A percentile compares a stretch with the other conserved stretches of the same genome.
phyloP scores from a whole-genome alignment of 257 asterid genomes.

The Knoxia roxburghii region DNA sequence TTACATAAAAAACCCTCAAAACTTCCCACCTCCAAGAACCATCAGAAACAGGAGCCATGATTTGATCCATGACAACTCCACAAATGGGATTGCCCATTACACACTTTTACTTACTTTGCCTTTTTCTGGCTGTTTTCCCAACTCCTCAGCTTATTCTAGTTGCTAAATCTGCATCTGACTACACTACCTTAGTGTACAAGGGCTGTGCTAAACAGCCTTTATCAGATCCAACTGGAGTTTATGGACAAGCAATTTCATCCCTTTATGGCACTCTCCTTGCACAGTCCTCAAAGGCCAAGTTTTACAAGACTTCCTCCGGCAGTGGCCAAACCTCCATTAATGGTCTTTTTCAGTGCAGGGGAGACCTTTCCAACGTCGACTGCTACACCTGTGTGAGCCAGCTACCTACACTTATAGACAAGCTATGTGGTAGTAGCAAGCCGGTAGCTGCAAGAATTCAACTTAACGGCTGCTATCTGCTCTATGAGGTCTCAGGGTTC shows the following conservation, averaged over 20 bases:
- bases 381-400: slow-evolving; percentile 79
- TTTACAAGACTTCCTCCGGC: slow-evolving; percentile 65
- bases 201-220: slow-evolving; percentile 83
- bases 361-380: slow-evolving; percentile 77
- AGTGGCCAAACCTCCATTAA: slow-evolving; percentile 53
- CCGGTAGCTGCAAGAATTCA: slow-evolving; percentile 86
- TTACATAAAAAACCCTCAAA: slow-evolving; percentile 27
- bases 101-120: slow-evolving; percentile 31
- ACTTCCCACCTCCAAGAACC: not conserved
- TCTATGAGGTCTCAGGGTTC: slow-evolving; percentile 79
- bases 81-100: slow-evolving; percentile 49
- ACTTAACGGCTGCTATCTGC: slow-evolving; percentile 85
- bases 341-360: slow-evolving; percentile 91
- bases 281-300: slow-evolving; percentile 81
- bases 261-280: slow-evolving; percentile 76
- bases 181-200: slow-evolving; percentile 69
- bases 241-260: slow-evolving; percentile 80
- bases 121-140: slow-evolving; percentile 30
- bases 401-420: slow-evolving; percentile 77
- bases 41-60: slow-evolving; percentile 31
- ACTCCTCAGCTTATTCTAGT: slow-evolving; percentile 34
- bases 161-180: slow-evolving; percentile 55
- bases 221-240: slow-evolving; percentile 87
- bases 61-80: slow-evolving; percentile 43
- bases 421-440: slow-evolving; percentile 80